Conservation (phyloP, 2,329 filamentous ascomycete species). For the Aspergillus quadricinctus region DNA sequence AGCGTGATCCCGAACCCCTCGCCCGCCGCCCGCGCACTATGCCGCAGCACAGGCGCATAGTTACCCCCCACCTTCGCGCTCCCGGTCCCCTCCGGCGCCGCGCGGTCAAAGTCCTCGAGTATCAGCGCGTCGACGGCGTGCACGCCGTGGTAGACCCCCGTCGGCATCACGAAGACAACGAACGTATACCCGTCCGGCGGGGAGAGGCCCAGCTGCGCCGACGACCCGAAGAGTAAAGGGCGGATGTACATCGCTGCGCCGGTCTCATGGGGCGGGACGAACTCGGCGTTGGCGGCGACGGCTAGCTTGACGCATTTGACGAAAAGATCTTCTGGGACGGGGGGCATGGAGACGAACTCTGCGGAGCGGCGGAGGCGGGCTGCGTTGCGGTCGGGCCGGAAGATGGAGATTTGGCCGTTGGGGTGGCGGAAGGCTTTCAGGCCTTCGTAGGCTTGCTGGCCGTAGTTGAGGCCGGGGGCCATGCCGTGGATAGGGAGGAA, state of each 20-base stretch:
- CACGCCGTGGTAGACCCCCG: conserved; percentile 88
- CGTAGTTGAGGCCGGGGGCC: conserved; percentile 93
- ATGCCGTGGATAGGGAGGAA: conserved; percentile 89
- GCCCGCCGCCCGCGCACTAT: conserved; percentile 73
- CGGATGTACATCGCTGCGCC: conserved; percentile 91
- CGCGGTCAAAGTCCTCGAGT: conserved; percentile 87
- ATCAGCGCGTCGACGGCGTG: conserved; percentile 84
- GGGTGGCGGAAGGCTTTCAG: conserved; percentile 84
- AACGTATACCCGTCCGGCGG: conserved; percentile 93
- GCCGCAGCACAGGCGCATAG: conserved; percentile 85
- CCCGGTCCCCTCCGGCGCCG: conserved; percentile 86
- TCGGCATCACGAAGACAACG: conserved; percentile 82
- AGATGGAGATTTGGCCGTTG: conserved; percentile 70
- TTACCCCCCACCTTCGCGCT: conserved; percentile 94
- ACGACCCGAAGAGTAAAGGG: conserved; percentile 81
- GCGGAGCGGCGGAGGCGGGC: conserved; percentile 79
- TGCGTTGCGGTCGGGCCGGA: conserved; percentile 83
- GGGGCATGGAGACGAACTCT: conserved; percentile 75
- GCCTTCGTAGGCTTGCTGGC: conserved; percentile 97
- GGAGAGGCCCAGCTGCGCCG: conserved; percentile 77
- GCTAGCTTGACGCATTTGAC: conserved; percentile 71
- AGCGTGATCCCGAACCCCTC: conserved; percentile 91
- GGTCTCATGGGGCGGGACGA: conserved; percentile 82
- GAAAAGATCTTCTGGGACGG: conserved; percentile 72
- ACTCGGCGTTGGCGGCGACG: conserved; percentile 83